Evolutionary conservation across 2,329 filamentous ascomycete genomes (phyloP), one percentile per base, ranked within the genome.

Genomic region (Tolypocladium sp.): DNA sequence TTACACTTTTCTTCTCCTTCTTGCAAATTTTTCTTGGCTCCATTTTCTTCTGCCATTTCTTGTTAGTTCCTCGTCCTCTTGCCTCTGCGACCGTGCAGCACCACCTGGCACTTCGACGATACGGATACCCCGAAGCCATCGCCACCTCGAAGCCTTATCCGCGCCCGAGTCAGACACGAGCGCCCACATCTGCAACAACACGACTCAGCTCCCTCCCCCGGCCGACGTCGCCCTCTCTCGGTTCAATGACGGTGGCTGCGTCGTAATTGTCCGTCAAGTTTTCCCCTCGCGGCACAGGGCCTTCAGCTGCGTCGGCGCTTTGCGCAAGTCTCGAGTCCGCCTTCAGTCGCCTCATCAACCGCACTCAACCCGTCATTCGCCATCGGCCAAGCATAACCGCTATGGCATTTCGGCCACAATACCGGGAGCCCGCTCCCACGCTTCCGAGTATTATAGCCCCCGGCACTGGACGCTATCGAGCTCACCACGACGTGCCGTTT

Each of bases 391-490:
- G 37, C 53, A 44, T 37, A 41, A 22, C 17, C 59, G 64, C 57
- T 60, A 76, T 76, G 74, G 73, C 72, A 54, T 73, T 69, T 56
- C 70, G 73, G 55, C 71, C 72, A 55, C 67, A 70, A 58, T 73
- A 69, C 61, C 68, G 73, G 65, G 73, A 74, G 64, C 64, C 66
- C 40, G 61, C 69, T 63, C 64, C 70, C 62, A 65, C 65, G 58
- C 67, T 74, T 55, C 73, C 74, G 59, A 75, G 74, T 61, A 74
- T 74, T 62, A 70, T 71, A 66, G 67, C 72, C 51, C 66, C 71
- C 20, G 63, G 65, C 58, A 59, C 67, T 42, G 67, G 68, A 41
- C 66, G 67, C 57, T 72, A 67, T 59, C 66, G 67, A 62, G 63
- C 60, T 38, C 67, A 70, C 58, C 69, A 71, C 62, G 70, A 73